These are phyloP conservation scores for Dysphania ambrosioides DNA, from an alignment of 148 eudicot genomes.

Conservation along the genomic window DNA sequence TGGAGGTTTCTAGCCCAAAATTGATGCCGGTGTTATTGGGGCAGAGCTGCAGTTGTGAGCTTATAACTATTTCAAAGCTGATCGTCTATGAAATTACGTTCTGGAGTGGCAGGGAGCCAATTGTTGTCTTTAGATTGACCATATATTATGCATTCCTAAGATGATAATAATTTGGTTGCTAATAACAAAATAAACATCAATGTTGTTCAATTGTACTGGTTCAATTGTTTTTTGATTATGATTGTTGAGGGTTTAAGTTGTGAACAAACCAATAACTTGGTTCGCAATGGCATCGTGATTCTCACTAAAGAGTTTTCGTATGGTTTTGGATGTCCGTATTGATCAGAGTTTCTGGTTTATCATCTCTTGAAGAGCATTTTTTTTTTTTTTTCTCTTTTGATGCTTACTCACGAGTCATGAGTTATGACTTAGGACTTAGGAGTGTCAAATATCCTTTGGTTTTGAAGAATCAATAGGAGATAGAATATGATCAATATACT, in stretches of 20 bases:
- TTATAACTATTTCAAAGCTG: background rate
- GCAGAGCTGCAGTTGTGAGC: background rate
- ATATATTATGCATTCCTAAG: too few species aligned
- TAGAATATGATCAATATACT: too few species aligned
- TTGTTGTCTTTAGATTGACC: background rate
- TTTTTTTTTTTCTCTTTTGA: background rate
- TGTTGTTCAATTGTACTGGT: background rate
- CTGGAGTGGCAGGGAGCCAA: background rate
- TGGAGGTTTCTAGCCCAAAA: background rate
- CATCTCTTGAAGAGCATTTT: background rate
- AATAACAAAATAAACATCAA: background rate
- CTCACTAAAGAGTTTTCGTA: background rate
- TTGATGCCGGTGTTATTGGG: background rate
- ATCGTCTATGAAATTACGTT: background rate
- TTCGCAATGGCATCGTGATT: background rate
- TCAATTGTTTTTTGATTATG: background rate
- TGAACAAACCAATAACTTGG: background rate
- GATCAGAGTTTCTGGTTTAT: background rate
- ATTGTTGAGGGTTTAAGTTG: background rate
- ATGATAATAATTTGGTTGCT: background rate
- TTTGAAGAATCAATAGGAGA: too few species aligned
- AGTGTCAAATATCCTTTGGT: background rate
- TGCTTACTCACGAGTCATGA: background rate
- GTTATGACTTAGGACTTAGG: too few species aligned
- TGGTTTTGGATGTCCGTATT: background rate